Evolutionary conservation across 768 basidiomycete species (phyloP).

Genomic region (Psilocybe sp.): DNA sequence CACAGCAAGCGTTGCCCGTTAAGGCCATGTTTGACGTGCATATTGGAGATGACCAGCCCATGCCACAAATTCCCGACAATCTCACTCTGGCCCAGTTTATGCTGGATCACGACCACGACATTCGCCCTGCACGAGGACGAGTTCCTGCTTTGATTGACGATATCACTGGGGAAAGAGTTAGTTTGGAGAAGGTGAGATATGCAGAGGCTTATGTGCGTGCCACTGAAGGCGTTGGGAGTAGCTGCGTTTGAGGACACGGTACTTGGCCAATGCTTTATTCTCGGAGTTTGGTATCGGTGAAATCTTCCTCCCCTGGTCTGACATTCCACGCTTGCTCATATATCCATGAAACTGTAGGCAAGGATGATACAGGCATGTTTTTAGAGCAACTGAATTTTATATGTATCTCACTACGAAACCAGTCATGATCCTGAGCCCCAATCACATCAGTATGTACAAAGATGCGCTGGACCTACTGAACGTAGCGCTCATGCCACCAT

Average conservation of each 20-base stretch:
- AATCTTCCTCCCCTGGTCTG: not conserved
- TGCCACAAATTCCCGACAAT: slow-evolving; percentile 50
- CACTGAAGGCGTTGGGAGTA: slow-evolving; percentile 9
- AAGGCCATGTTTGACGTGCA: slow-evolving; percentile 26
- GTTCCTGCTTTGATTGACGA: slow-evolving; percentile 55
- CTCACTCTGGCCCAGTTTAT: slow-evolving; percentile 57
- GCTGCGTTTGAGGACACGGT: slow-evolving; percentile 37
- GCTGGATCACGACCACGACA: slow-evolving; percentile 44
- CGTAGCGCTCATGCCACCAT: slow-evolving; percentile 1
- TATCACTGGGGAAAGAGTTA: slow-evolving; percentile 35
- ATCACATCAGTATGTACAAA: slow-evolving; percentile 42
- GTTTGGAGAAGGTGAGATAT: slow-evolving; percentile 35
- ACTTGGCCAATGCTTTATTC: slow-evolving; percentile 38
- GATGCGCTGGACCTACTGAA: not conserved
- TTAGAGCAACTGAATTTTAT: not conserved
- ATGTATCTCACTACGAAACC: not conserved
- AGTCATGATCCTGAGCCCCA: slow-evolving; percentile 55
- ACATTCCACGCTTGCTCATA: not conserved
- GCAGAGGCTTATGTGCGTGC: not conserved
- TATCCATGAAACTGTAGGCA: slow-evolving; percentile 27
- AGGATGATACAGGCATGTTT: slow-evolving; percentile 48
- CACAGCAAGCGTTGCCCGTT: not conserved
- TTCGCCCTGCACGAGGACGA: slow-evolving; percentile 35
- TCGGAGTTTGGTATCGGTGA: slow-evolving; percentile 34
- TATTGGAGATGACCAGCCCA: slow-evolving; percentile 15